phyloP scores from a whole-genome alignment of 2,329 filamentous ascomycete species.

The Arthrinium phaeospermum region DNA sequence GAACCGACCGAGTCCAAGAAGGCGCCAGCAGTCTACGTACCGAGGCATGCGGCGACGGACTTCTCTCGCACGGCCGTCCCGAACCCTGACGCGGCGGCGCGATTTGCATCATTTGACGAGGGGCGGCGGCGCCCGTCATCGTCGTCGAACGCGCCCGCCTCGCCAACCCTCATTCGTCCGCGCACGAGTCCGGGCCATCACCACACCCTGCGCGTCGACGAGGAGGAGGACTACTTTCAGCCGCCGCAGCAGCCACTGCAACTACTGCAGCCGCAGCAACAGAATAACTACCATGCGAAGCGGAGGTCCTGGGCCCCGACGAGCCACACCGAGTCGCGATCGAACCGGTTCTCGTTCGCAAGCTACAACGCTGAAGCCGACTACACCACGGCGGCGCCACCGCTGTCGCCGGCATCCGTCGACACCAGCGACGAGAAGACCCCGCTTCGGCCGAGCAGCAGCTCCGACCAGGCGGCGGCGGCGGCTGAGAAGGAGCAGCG shows the following conservation, averaged over 20 bases:
- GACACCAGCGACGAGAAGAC: background rate
- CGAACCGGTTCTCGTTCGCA: slow-evolving; percentile 6
- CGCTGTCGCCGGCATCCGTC: background rate
- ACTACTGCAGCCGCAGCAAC: background rate
- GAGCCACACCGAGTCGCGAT: background rate
- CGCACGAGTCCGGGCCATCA: background rate
- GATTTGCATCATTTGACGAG: slow-evolving; percentile 20
- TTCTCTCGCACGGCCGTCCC: slow-evolving; percentile 3
- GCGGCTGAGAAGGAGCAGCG: background rate
- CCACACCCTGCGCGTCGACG: background rate
- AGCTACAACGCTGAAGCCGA: background rate
- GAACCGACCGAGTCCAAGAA: background rate
- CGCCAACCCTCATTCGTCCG: background rate
- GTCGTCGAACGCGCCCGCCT: background rate
- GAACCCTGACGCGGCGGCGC: background rate
- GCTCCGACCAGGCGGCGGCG: too few relatives aligned
- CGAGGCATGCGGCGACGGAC: slow-evolving; percentile 17
- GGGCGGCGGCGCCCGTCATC: background rate
- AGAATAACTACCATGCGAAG: background rate
- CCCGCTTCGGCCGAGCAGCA: background rate
- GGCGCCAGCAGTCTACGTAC: slow-evolving; percentile 18
- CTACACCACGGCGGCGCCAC: background rate
- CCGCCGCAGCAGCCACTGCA: background rate
- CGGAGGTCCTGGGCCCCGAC: background rate
- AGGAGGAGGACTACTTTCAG: background rate